A percentile compares a stretch with the other conserved stretches of the same genome.
These are phyloP conservation scores for Clitocybe nebularis DNA, from an alignment of 1,284 basidiomycete genomes.

Conservation along the genomic window DNA sequence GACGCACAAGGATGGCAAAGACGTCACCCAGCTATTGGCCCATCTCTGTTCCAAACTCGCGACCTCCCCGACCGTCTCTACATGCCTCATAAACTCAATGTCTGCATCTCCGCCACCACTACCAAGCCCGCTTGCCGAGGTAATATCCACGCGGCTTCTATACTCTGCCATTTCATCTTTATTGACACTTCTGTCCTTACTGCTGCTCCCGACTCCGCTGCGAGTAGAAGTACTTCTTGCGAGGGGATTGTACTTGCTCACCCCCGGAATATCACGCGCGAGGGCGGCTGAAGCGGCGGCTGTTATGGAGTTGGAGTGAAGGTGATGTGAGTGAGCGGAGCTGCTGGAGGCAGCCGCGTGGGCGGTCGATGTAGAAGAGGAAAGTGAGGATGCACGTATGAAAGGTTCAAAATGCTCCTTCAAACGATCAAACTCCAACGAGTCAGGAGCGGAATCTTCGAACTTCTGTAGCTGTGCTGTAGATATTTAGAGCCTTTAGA, in stretches of 20 bases:
- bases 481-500: slow-evolving; percentile 7
- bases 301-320: slow-evolving; percentile 75
- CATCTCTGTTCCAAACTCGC: slow-evolving; percentile 78
- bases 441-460: slow-evolving; percentile 81
- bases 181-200: slow-evolving; percentile 58
- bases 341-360: slow-evolving; percentile 39
- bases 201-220: slow-evolving; percentile 28
- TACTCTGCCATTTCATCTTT: slow-evolving; percentile 76
- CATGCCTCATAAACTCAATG: slow-evolving; percentile 61
- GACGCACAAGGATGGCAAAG: slow-evolving; percentile 62
- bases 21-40: slow-evolving; percentile 75
- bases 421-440: slow-evolving; percentile 85
- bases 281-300: slow-evolving; percentile 82
- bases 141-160: slow-evolving; percentile 62
- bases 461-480: slow-evolving; percentile 85
- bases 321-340: slow-evolving; percentile 56
- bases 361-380: slow-evolving; percentile 52
- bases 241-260: slow-evolving; percentile 67
- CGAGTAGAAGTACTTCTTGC: slow-evolving; percentile 43
- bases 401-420: slow-evolving; percentile 95
- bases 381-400: slow-evolving; percentile 70
- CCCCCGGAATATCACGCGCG: slow-evolving; percentile 75
- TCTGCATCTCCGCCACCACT: slow-evolving; percentile 64
- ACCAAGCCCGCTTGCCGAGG: slow-evolving; percentile 47
- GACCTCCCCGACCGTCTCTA: slow-evolving; percentile 62